Percentiles rank a stretch among this genome's conserved stretches.
Conservation (phyloP, 257 asterid species). For the Nicotiana noctiflora region DNA sequence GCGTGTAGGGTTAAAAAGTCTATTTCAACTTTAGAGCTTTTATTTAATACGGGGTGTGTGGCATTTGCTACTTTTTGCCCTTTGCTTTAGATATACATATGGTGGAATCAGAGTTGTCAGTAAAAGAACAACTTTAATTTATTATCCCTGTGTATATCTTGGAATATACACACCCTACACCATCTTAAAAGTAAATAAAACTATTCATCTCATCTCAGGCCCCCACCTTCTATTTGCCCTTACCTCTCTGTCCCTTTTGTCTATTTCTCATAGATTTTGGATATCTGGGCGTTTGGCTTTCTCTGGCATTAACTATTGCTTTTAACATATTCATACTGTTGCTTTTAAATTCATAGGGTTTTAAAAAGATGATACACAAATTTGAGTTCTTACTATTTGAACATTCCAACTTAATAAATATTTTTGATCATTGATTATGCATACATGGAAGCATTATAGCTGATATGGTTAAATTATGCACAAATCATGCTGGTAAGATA, state of each 20-base stretch:
- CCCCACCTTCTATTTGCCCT: neutral
- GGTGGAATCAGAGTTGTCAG: slow-evolving; percentile 14
- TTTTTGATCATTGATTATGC: no score
- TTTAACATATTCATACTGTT: neutral
- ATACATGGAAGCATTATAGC: no score
- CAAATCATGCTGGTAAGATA: no score
- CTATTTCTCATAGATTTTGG: slow-evolving; percentile 23
- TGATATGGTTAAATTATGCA: no score
- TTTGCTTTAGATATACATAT: slow-evolving; percentile 15
- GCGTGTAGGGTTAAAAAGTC: slow-evolving; percentile 28
- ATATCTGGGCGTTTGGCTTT: slow-evolving; percentile 24
- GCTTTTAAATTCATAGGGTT: no score
- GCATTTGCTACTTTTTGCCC: neutral
- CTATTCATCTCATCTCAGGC: neutral
- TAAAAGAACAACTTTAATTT: slow-evolving; percentile 2
- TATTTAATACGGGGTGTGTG: neutral
- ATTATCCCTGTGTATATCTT: neutral
- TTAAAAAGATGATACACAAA: no score
- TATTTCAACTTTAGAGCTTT: slow-evolving; percentile 12
- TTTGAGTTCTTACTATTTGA: no score
- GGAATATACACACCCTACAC: slow-evolving; percentile 27
- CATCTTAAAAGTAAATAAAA: neutral
- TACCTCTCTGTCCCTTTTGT: slow-evolving; percentile 14
- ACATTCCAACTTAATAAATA: no score
- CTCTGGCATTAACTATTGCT: neutral